Evolutionary conservation across 352 stramenopile species (phyloP), one percentile per base, ranked within the genome.

Genomic region (Albugo laibachii): DNA sequence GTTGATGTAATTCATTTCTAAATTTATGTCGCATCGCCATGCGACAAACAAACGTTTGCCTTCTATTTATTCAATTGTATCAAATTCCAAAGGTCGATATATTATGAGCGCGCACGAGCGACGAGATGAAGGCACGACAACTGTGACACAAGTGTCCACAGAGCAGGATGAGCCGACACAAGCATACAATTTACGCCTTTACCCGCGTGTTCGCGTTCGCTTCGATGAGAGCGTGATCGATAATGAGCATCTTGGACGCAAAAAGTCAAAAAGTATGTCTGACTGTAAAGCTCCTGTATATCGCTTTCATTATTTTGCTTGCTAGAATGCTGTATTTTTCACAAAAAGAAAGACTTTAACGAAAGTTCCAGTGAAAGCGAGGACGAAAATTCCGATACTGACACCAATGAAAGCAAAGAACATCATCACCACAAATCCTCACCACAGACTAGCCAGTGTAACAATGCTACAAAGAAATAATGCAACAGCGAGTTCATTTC

Each of bases 281-380:
- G 43, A n/a, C 45, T 6, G 19, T 11, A 15, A 31, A 31, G 6
- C 31, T 35, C 31, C 34, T 3, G 24, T 47, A 19, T 13, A 19
- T 54, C 35, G 34, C 15, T 13, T 21, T 11, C 5, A 24, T 41
- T 36, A 47, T 16, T 34, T 18, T 57, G 41, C 14, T 16, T 36
- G 3, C 6, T 46, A 92, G 78, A 86, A 53, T 96, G 85, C 65
- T 96, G 85, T 56, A 81, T 96, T 39, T 96, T 94, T 59, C 83
- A 95, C 74, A 95, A 95, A 65, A 87, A 83, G 50, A 70, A 79
- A 41, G 63, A 79, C 41, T 96, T 95, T 52, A 83, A 78, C 15
- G 83, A 93, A 59, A 94, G 80, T 60, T 93, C 80, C 21, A 93
- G 81, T 41, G 84, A 95, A 56, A 94, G 81, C 49, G 73, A 70